Evolutionary conservation across 169 alveolate species (phyloP).

Genomic region (Plasmodium adleri): DNA sequence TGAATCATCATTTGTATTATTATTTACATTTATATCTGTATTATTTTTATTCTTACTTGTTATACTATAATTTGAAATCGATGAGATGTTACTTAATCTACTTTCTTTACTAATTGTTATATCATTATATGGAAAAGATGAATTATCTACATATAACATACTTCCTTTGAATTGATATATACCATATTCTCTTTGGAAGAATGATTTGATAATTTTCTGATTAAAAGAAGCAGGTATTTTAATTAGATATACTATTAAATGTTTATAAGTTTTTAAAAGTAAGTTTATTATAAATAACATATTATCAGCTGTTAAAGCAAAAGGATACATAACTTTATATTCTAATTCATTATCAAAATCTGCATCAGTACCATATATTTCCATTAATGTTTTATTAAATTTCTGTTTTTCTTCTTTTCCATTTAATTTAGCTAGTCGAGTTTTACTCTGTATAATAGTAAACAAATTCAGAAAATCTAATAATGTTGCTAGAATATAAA

Average conservation of each 20-base stretch:
- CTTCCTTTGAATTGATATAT: constrained; percentile 5
- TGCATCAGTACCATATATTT: constrained; percentile 59
- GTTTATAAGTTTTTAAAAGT: constrained; percentile 69
- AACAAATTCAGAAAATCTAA: constrained; percentile 61
- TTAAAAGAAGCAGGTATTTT: constrained; percentile 64
- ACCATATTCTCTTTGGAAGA: constrained; percentile 27
- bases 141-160: not conserved
- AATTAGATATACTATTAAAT: constrained; percentile 65
- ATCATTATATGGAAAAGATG: not conserved
- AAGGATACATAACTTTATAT: constrained; percentile 77
- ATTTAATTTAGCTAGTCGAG: constrained; percentile 40
- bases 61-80: not conserved
- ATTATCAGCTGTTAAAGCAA: constrained; percentile 72
- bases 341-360: constrained; percentile 64
- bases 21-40: not conserved
- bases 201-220: constrained; percentile 57
- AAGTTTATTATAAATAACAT: constrained; percentile 51
- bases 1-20: constrained; percentile 11
- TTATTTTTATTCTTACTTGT: not conserved
- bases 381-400: constrained; percentile 71
- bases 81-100: not conserved
- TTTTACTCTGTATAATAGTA: constrained; percentile 70
- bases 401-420: constrained; percentile 62
- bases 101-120: not conserved
- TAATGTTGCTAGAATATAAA: constrained; percentile 44